Evolutionary conservation across 805 yeast species (phyloP).

Genomic region (Cyberlindnera petersonii): DNA sequence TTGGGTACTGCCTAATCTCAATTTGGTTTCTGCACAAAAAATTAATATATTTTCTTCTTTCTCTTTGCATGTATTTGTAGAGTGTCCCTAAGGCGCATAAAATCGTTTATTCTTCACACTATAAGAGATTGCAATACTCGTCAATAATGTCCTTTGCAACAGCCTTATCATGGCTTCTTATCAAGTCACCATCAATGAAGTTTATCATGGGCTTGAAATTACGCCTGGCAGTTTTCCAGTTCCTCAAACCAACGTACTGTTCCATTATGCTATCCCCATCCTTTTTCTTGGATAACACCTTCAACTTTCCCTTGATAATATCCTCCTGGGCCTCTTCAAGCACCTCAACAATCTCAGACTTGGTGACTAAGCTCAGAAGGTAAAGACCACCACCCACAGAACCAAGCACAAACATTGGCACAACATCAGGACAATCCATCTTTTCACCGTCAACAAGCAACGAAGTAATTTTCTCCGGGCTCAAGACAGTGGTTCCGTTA

Average conservation of each 20-base stretch:
- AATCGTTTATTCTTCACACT: neutral
- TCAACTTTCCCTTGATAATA: constrained; percentile 5
- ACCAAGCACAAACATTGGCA: constrained; percentile 25
- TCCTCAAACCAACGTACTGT: constrained; percentile 5
- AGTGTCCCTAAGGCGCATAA: too few relatives aligned
- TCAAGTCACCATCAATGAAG: constrained; percentile 22
- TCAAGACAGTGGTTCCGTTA: neutral
- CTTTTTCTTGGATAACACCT: constrained; percentile 3
- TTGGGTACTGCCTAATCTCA: too few relatives aligned
- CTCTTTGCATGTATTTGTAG: too few relatives aligned
- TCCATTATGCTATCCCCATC: constrained; percentile 3
- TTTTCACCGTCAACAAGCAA: constrained; percentile 4
- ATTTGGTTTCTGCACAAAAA: too few relatives aligned
- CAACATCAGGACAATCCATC: constrained; percentile 4
- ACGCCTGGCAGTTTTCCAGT: constrained; percentile 3
- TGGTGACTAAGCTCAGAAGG: constrained; percentile 18
- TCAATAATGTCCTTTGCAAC: constrained; percentile 6
- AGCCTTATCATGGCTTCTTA: constrained; percentile 9
- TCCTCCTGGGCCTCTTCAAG: constrained; percentile 7
- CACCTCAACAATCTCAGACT: neutral
- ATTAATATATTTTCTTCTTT: neutral
- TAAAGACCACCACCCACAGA: constrained; percentile 27
- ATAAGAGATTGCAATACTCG: constrained; percentile 8
- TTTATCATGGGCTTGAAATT: constrained; percentile 2
- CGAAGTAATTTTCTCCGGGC: neutral